Evolutionary conservation across 139 green algal genomes (phyloP), one percentile per base, ranked within the genome.

Genomic region (Volvox africanus): DNA sequence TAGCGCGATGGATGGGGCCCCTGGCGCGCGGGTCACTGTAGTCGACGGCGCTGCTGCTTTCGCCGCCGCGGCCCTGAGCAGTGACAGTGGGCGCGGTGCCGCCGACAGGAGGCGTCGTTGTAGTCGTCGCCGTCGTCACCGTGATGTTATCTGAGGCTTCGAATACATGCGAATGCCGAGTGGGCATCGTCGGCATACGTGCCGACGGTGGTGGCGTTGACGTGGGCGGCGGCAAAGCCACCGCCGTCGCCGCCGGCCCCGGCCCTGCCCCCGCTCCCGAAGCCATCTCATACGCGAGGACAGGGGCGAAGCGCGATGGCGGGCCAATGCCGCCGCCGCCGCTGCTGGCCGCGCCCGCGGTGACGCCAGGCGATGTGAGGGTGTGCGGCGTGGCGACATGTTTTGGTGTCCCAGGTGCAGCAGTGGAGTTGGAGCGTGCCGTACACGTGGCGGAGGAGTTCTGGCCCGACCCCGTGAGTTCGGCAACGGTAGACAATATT

Each of bases 391-490:
- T 82, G 32, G 14, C 77, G 32, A 36, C 16, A 9, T 82, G 32
- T 20, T 24, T 61, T 19, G 33, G 77, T 2, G 77, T 82, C 6
- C 37, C 80, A 30, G 24, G 16, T 33, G 55, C 28, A 44, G 28
- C 55, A 26, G 55, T 50, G 80, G 80, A 86, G 5, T 22, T 26
- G 50, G 62, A 50, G 32, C 82, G 82, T 6, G 82, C 44, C 12
- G 82, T 67, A 26, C 20, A n/a, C 2, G 82, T 55, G 62, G 82
- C 20, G 20, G 82, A 88, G 6, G 82, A 88, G 82, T 88, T 65
- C 16, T 67, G 62, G 65, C 82, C 82, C 9, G 33, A 67, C 22
- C 28, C 65, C 12, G 82, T 80, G 28, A 88, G 35, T 36, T 88
- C 82, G 11, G 82, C 82, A 19, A 88, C 82, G 12, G 82, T 36